Base-by-base conservation (phyloP, 768 basidiomycete species). In the Suillus spraguei region DNA sequence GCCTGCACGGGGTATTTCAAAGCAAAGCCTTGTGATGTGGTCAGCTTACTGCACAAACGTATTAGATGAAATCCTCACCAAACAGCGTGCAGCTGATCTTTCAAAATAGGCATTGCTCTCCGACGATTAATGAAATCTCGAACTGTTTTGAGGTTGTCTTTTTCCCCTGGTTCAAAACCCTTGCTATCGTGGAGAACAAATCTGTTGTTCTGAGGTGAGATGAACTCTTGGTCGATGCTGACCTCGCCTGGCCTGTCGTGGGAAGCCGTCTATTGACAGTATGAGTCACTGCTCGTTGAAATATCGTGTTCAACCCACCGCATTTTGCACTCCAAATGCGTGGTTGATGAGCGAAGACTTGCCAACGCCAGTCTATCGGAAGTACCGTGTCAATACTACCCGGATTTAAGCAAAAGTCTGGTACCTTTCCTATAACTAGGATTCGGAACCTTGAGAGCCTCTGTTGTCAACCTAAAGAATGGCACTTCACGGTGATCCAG, bases 111-210 rank as follows among this genome's bases (percentile, higher is more conserved):
- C 49, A 28, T 50, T 4, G 0, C 20, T 17, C 53, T 60, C 22
- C 67, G 52, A 4, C 28, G 8, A 11, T 56, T 11, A 44, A 68
- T 68, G 53, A 68, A 68, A 16, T 50, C 32, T 32, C 49, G 49
- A 28, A 69, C 67, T 6, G 9, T 39, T 22, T 62, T 22, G 46
- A 61, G 46, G 47, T 58, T 68, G 33, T 36, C 60, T 11, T n/a
- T 5, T n/a, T 53, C 49, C 11, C 68, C 67, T 20, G 65, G 53
- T 62, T 68, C 67, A 24, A 68, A 68, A 14, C 67, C 67, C 53
- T 50, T 36, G 38, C 67, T 68, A 35, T 68, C 67, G 36, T 68
- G 67, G 3, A 68, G 64, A 38, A 68, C 42, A 50, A 68, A 54
- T 22, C 41, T 53, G 8, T 33, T 6, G 33, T 68, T 68, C 38